Percentiles rank a stretch among this genome's conserved stretches.
Evolutionary conservation across 495 filamentous ascomycete species (phyloP).

Genomic region (Hypoxylon intermedium): DNA sequence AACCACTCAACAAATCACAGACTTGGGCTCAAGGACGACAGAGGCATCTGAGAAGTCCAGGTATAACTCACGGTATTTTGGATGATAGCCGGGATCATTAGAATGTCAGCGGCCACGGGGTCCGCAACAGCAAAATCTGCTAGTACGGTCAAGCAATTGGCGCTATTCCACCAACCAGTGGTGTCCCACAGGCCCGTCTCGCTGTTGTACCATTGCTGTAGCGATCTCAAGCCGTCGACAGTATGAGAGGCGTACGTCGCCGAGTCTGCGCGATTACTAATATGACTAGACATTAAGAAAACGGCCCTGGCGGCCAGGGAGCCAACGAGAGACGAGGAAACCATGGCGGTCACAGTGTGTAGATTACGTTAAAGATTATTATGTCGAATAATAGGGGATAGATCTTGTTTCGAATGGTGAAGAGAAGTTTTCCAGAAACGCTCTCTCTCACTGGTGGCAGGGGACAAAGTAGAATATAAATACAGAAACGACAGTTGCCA

Average conservation of each 20-base stretch:
- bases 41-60: not conserved
- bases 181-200: slow-evolving; percentile 69
- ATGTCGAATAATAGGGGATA: slow-evolving; percentile 7
- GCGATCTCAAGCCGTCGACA: slow-evolving; percentile 52
- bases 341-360: slow-evolving; percentile 32
- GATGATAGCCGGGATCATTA: slow-evolving; percentile 49
- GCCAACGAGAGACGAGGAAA: slow-evolving; percentile 43
- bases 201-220: slow-evolving; percentile 70
- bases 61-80: slow-evolving; percentile 49
- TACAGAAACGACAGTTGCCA: slow-evolving; percentile 17
- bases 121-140: slow-evolving; percentile 64
- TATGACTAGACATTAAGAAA: slow-evolving; percentile 45
- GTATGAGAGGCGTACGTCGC: slow-evolving; percentile 49
- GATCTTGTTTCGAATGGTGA: slow-evolving; percentile 22
- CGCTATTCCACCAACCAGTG: slow-evolving; percentile 78
- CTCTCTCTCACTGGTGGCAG: slow-evolving; percentile 6
- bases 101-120: slow-evolving; percentile 28
- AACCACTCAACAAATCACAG: not conserved
- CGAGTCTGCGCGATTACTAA: slow-evolving; percentile 17
- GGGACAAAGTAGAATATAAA: slow-evolving; percentile 15
- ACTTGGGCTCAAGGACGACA: not conserved
- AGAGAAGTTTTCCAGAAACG: slow-evolving; percentile 38
- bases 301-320: slow-evolving; percentile 49
- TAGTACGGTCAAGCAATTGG: slow-evolving; percentile 69
- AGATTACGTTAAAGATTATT: not conserved